phyloP scores from a whole-genome alignment of 176 grass and related monocot species.

The Avena sativa region DNA sequence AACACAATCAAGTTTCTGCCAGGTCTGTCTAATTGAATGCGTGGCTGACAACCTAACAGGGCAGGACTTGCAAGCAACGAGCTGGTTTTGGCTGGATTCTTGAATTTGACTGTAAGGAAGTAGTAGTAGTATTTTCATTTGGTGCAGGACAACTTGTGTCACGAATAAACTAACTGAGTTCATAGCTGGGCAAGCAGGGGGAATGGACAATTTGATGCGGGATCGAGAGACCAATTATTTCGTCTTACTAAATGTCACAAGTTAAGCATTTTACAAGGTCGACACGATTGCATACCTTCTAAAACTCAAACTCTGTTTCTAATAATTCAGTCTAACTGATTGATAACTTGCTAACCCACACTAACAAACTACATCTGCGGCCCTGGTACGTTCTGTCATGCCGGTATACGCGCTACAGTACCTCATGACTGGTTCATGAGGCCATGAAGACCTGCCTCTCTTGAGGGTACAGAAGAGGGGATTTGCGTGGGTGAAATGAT shows the following conservation, averaged over 20 bases:
- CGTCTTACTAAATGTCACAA: neutral
- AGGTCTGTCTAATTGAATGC: constrained; percentile 51
- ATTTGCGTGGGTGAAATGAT: constrained; percentile 26
- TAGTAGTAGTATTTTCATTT: constrained; percentile 27
- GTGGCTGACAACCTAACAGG: constrained; percentile 51
- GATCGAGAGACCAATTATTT: constrained; percentile 17
- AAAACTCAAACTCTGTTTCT: constrained; percentile 8
- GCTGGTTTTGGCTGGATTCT: constrained; percentile 60
- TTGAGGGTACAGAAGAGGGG: constrained; percentile 44
- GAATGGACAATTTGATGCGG: neutral
- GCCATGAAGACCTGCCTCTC: constrained; percentile 43
- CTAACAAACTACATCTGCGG: constrained; percentile 6
- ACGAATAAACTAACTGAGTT: neutral
- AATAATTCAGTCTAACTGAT: neutral
- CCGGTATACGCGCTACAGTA: neutral
- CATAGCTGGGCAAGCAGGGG: constrained; percentile 14
- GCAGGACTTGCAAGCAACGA: constrained; percentile 55
- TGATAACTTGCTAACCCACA: neutral
- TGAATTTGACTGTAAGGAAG: constrained; percentile 48
- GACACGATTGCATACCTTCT: neutral
- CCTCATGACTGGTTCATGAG: neutral
- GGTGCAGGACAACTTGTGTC: constrained; percentile 34
- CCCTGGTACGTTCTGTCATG: constrained; percentile 17
- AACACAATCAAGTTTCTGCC: constrained; percentile 66
- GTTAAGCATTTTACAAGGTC: neutral